Evolutionary conservation across 768 basidiomycete genomes (phyloP), one percentile per base, ranked within the genome.

Genomic region (Leccinum sublutescens): DNA sequence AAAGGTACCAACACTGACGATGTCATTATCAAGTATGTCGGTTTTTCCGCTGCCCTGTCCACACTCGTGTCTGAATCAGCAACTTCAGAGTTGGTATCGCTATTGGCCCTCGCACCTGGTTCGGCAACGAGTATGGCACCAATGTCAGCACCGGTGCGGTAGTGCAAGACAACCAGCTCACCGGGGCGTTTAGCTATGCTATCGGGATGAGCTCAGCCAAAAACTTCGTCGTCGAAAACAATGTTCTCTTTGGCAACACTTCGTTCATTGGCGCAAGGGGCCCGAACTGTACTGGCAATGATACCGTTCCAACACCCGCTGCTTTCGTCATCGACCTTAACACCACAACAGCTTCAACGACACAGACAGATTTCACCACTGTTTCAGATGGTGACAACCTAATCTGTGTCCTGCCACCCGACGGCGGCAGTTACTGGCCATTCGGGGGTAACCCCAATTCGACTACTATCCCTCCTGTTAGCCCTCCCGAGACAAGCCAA

Each of bases 91-190:
- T 92, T 66, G 90, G 86, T n/a, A 86, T 92, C 51, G 90, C 89
- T 29, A 80, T 91, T 15, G 90, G 91, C 9, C 88, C 91, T 9
- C 82, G 82, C 11, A 85, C 83, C 15, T 92, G 90, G 90, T 91
- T 90, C 59, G 86, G 85, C 3, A 73, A 80, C 62, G 66, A 71
- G 54, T 88, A 78, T 62, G 78, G 78, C 23, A 82, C 80, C 56
- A 85, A 86, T 59, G 78, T 82, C 65, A 81, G 77, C 68, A 75
- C 69, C 38, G 77, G 77, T n/a, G 89, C 81, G 6, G 75, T 76
- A 5, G 84, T 90, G 21, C 64, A 74, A 17, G 74, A 82, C 67
- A 91, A 92, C 71, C 71, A 70, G 31, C 67, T 89, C 21, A 80
- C 81, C 11, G 87, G 87, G 5, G 86, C 88, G 9, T 89, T 93